Evolutionary conservation across 352 stramenopile genomes (phyloP).

Genomic region (Globisporangium cylindrosporum): DNA sequence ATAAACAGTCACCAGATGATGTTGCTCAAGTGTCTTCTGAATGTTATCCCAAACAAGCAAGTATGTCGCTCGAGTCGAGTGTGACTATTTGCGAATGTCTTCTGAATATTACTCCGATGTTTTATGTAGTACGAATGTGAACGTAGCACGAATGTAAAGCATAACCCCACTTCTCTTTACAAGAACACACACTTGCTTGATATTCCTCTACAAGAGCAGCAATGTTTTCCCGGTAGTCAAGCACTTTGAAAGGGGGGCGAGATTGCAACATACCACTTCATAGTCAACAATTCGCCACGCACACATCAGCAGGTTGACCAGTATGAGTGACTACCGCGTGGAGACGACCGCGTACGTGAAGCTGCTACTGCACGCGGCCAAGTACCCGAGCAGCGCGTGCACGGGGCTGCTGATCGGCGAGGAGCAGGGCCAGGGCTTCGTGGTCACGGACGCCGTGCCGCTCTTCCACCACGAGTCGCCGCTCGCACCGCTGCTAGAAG

Average conservation of each 20-base stretch:
- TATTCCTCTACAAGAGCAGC: conserved; percentile 25
- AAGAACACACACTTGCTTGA: conserved; percentile 15
- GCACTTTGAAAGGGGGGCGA: not conserved
- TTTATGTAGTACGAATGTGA: not conserved
- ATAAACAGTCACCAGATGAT: too few species aligned
- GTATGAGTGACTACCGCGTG: conserved; percentile 67
- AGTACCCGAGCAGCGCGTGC: conserved; percentile 41
- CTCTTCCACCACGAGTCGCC: conserved; percentile 80
- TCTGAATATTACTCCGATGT: not conserved
- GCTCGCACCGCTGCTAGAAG: conserved; percentile 60
- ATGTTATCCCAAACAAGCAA: not conserved
- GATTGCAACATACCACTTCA: not conserved
- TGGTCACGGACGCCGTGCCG: conserved; percentile 58
- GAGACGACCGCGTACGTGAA: conserved; percentile 66
- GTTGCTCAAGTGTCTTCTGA: not conserved
- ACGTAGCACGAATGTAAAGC: not conserved
- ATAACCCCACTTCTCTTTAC: not conserved
- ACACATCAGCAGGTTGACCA: conserved; percentile 2
- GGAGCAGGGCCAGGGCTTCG: conserved; percentile 40
- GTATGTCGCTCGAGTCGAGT: not conserved
- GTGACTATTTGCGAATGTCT: not conserved
- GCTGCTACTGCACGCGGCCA: conserved; percentile 70
- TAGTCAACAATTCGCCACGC: not conserved
- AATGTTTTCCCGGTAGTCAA: not conserved
- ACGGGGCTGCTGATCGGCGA: conserved; percentile 63